Base-by-base conservation (phyloP, 805 yeast species). In the Maudiozyma bulderi region DNA sequence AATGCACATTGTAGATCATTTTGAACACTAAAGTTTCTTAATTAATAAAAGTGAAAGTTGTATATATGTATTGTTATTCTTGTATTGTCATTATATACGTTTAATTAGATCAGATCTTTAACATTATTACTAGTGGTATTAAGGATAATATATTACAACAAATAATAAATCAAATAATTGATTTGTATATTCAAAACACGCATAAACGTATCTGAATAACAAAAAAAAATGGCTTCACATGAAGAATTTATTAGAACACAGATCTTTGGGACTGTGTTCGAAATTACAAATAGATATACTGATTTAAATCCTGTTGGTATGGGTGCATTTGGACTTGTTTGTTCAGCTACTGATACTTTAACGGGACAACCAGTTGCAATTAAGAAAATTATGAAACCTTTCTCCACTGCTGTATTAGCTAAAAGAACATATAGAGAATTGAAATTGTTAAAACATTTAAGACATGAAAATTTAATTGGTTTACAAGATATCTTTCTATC, bases 271-370 rank as follows among this genome's bases (percentile, higher is more conserved):
- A 90, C 98, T 1, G 91, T 90, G 43, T 90, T 90, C 64, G 97
- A 90, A 68, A 87, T 89, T 54, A 90, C 97, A 40, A 82, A 80
- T 60, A 72, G 96, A 55, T 93, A 93, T 70, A 78, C 86, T 4
- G 96, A 91, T 62, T 75, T 93, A 53, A 91, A 89, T 62, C 99
- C 99, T 1, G 96, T 93, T 46, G 99, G 99, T 0, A 93, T 93
- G 99, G 99, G 99, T 29, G 99, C 99, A 7, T 93, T 93, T 65
- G 99, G 99, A 5, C 76, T 93, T 15, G 99, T 93, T 39, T 93
- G 99, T 65, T 88, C 96, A 8, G 99, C 99, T 1, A 80, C 83
- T 49, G 99, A 93, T 68, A 86, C 83, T 57, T 76, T 90, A 52
- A 89, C 96, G 0, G 82, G 80, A 48, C 96, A 90, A 67, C 87